Evolutionary conservation across 2,329 filamentous ascomycete genomes (phyloP), one percentile per base, ranked within the genome.

Genomic region (Hortaea sp.): DNA sequence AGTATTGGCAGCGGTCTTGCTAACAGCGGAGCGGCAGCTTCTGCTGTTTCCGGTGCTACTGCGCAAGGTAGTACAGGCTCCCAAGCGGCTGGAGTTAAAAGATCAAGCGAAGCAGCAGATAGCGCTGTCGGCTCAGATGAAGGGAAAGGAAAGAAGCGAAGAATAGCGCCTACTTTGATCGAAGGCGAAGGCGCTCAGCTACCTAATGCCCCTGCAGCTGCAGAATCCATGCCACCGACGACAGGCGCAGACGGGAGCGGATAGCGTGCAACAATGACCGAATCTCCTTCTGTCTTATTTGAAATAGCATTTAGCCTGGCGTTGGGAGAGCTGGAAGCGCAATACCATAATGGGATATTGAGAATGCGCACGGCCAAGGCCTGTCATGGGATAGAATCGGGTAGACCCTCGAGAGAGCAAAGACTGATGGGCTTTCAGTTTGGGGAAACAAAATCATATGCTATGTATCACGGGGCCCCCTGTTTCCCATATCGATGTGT

Each of bases 151-250:
- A 74, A 73, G 63, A 64, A 65, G 49, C 61, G 70, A 48, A 61
- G 71, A 39, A 68, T 74, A 42, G 68, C 68, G 11, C 70, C 70
- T 2, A 73, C 69, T 32, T 63, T 63, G 7, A 63, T 71, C 30
- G 49, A 35, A 35, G 32, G 13, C 27, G 46, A 48, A 12, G 29
- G 39, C 28, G 37, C 10, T 27, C 10, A 10, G 10, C 10, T 7
- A 13, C 10, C 37, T 5, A 39, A n/a, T 20, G 37, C 37, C 11
- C 13, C 37, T 39, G 10, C 10, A 7, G 10, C 37, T n/a, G 20
- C 20, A 20, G 20, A 20, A 20, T 20, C 20, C 20, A 20, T 20
- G 20, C 20, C 20, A 20, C 20, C 20, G 20, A 20, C 20, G 20
- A 20, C 20, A 20, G 20, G 20, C 20, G 20, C 20, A 20, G 20